Conservation (phyloP, 768 basidiomycete species). For the Leccinellum rugosiceps region DNA sequence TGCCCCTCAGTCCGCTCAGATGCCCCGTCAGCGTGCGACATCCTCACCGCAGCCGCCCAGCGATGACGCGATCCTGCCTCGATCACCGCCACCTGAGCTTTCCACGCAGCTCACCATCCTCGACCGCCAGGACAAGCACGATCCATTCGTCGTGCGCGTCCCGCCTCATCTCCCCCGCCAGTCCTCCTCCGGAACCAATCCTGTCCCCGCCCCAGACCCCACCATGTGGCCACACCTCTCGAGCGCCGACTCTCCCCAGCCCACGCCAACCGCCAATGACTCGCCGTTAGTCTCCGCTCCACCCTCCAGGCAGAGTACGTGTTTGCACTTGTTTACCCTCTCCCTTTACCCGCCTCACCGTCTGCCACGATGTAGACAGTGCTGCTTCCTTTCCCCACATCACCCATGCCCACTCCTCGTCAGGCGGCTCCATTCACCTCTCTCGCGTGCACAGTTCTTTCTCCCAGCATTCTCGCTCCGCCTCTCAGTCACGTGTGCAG, state of each 20-base stretch:
- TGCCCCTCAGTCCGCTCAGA: slow-evolving; percentile 14
- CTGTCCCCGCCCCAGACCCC: slow-evolving; percentile 18
- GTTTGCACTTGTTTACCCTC: slow-evolving; percentile 14
- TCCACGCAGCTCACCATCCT: slow-evolving; percentile 21
- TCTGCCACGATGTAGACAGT: slow-evolving; percentile 20
- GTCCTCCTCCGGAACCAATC: slow-evolving; percentile 24
- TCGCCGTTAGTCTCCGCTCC: slow-evolving; percentile 27
- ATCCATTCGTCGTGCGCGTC: slow-evolving; percentile 46
- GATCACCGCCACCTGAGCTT: slow-evolving; percentile 18
- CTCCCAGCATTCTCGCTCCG: slow-evolving; percentile 32
- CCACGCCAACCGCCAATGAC: slow-evolving; percentile 37
- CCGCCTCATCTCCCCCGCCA: slow-evolving; percentile 32
- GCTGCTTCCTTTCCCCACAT: slow-evolving; percentile 28
- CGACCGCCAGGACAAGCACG: slow-evolving; percentile 30
- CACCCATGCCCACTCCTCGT: slow-evolving; percentile 17
- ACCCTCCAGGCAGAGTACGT: slow-evolving; percentile 38
- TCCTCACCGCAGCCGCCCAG: slow-evolving; percentile 9
- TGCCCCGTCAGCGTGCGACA: slow-evolving; percentile 8
- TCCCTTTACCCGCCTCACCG: slow-evolving; percentile 5
- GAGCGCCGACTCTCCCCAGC: slow-evolving; percentile 17
- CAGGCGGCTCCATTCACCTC: slow-evolving; percentile 29
- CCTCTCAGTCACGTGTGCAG: slow-evolving; percentile 43
- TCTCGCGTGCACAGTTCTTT: slow-evolving; percentile 38
- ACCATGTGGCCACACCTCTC: slow-evolving; percentile 19
- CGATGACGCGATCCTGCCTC: slow-evolving; percentile 17